These are phyloP conservation scores for Dryas alaskensis DNA, from an alignment of 306 rosid species.

Conservation along the genomic window DNA sequence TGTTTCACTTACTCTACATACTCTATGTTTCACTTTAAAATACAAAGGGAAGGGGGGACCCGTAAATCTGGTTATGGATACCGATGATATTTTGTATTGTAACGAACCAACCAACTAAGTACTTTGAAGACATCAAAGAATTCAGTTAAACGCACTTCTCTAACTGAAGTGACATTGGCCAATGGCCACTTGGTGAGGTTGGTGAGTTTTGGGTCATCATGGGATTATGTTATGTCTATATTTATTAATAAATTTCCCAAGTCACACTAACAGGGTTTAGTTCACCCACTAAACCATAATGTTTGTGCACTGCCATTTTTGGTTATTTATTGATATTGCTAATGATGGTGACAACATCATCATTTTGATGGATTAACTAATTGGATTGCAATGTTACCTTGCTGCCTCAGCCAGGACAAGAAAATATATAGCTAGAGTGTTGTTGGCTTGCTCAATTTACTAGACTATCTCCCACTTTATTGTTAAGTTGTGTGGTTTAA, in stretches of 20 bases:
- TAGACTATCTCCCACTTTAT: neutral
- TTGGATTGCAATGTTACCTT: neutral
- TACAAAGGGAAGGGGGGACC: neutral
- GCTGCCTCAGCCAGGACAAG: neutral
- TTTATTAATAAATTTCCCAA: neutral
- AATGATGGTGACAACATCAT: conserved; percentile 4
- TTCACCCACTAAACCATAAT: conserved; percentile 70
- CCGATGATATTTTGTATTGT: neutral
- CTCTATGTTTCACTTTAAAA: conserved; percentile 15
- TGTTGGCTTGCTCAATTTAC: neutral
- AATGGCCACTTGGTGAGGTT: conserved; percentile 58
- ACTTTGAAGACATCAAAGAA: conserved; percentile 35
- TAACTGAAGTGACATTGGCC: conserved; percentile 45
- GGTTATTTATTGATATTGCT: conserved; percentile 4
- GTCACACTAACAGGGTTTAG: conserved; percentile 57
- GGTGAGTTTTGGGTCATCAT: conserved; percentile 32
- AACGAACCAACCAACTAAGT: neutral
- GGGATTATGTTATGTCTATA: neutral
- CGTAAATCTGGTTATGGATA: conserved; percentile 4
- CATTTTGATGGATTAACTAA: neutral
- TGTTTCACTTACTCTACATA: conserved; percentile 10
- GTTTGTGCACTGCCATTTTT: conserved; percentile 9
- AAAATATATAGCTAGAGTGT: neutral
- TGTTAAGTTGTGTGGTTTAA: too few species aligned
- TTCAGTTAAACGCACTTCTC: conserved; percentile 64